A percentile compares a stretch with the other conserved stretches of the same genome.
phyloP scores from a whole-genome alignment of 495 filamentous ascomycete genomes.

The Jackrogersella multiformis region DNA sequence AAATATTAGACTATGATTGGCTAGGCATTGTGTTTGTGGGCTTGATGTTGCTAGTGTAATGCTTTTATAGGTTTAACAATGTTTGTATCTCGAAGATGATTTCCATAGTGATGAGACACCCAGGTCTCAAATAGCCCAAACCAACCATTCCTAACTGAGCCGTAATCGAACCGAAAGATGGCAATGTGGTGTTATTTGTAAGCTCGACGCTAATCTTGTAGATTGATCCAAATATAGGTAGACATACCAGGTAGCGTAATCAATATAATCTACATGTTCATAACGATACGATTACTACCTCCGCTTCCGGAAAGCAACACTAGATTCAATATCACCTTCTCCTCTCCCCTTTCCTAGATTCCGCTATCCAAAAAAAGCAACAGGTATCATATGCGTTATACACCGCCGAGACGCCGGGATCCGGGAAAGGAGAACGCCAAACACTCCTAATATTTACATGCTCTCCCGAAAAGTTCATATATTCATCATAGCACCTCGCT shows the following conservation, averaged over 20 bases:
- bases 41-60: conserved; percentile 1
- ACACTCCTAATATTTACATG: conserved; percentile 12
- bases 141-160: neutral
- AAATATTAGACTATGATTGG: conserved; percentile 7
- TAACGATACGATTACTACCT: too few species aligned
- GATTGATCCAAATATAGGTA: conserved; percentile 16
- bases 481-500: neutral
- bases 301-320: too few species aligned
- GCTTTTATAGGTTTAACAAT: neutral
- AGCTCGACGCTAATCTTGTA: neutral
- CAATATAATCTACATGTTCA: too few species aligned
- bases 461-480: neutral
- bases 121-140: neutral
- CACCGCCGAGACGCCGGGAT: conserved; percentile 25
- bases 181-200: neutral
- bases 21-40: neutral
- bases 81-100: neutral
- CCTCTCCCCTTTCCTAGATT: neutral
- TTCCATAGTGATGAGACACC: neutral
- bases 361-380: conserved; percentile 23
- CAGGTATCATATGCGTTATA: conserved; percentile 41
- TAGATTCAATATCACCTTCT: neutral
- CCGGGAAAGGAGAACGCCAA: conserved; percentile 23
- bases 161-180: neutral
- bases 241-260: conserved; percentile 1